These are phyloP conservation scores for Talaromyces verruculosus DNA, from an alignment of 2,329 filamentous ascomycete genomes.

Conservation along the genomic window DNA sequence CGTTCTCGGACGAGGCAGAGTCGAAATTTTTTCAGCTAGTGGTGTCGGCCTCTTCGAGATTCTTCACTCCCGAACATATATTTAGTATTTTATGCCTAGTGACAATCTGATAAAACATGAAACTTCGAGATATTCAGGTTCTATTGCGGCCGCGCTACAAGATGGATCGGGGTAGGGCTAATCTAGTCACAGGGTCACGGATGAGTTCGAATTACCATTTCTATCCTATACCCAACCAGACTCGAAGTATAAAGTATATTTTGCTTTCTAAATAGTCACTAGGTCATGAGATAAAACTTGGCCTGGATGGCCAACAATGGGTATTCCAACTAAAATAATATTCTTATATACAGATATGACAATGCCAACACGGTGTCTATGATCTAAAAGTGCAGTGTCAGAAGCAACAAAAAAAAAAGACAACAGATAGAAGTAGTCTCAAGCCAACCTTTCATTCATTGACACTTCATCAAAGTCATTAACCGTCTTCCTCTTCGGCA, in stretches of 20 bases:
- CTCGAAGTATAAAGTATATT: neutral
- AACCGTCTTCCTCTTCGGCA: slow-evolving; percentile 29
- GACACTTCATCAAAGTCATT: slow-evolving; percentile 14
- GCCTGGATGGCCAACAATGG: neutral
- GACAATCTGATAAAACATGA: neutral
- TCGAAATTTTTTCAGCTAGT: neutral
- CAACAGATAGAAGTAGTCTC: neutral
- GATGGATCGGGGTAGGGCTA: neutral
- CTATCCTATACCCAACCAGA: neutral
- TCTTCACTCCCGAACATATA: neutral
- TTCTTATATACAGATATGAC: neutral
- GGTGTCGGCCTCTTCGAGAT: neutral
- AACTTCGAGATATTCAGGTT: neutral
- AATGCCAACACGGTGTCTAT: neutral
- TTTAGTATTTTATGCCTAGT: neutral
- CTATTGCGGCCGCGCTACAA: neutral
- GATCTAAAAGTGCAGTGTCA: neutral
- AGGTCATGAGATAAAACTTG: neutral
- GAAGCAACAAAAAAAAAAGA: neutral
- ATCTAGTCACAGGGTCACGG: neutral
- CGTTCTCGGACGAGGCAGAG: neutral
- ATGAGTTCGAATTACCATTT: neutral
- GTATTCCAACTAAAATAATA: neutral
- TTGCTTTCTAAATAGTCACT: neutral
- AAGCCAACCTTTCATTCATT: slow-evolving; percentile 12